phyloP scores from a whole-genome alignment of 2,329 filamentous ascomycete species.

The Sporothrix humicola region DNA sequence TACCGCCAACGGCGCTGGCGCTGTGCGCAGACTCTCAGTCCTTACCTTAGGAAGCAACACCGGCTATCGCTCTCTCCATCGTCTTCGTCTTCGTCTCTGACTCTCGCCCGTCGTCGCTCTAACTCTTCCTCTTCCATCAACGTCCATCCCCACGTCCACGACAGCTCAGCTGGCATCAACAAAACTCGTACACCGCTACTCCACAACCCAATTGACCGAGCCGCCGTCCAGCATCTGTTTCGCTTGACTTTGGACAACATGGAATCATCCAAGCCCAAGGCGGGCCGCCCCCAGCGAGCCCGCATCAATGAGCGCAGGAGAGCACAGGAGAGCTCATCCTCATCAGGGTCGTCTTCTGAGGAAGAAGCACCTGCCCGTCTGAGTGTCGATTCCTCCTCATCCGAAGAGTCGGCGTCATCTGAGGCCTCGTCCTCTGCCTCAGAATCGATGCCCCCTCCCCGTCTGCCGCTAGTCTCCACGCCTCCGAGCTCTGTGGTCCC shows the following conservation, averaged over 20 bases:
- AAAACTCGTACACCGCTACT: background rate
- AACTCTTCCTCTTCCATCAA: background rate
- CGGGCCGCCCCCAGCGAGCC: conserved; percentile 28
- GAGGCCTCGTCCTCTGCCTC: conserved; percentile 39
- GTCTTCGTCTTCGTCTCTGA: conserved; percentile 21
- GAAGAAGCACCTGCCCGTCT: conserved; percentile 19
- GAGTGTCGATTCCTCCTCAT: conserved; percentile 16
- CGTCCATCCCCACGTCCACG: background rate
- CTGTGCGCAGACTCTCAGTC: conserved; percentile 48
- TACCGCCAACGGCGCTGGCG: conserved; percentile 45
- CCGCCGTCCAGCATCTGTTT: conserved; percentile 38
- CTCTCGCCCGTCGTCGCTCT: conserved; percentile 9
- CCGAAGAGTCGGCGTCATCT: conserved; percentile 39
- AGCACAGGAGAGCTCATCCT: conserved; percentile 25
- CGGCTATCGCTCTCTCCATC: conserved; percentile 34
- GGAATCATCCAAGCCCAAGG: conserved; percentile 27
- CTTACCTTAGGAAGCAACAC: conserved; percentile 46
- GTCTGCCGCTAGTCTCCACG: conserved; percentile 43
- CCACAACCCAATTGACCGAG: conserved; percentile 36
- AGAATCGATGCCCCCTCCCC: conserved; percentile 48
- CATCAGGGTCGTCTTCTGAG: conserved; percentile 14
- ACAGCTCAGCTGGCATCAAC: background rate
- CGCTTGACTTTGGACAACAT: conserved; percentile 28
- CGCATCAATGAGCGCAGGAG: background rate
- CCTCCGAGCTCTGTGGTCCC: conserved; percentile 31